These are phyloP conservation scores for Diaporthe humulicola DNA, from an alignment of 2,329 filamentous ascomycete genomes.

Conservation along the genomic window DNA sequence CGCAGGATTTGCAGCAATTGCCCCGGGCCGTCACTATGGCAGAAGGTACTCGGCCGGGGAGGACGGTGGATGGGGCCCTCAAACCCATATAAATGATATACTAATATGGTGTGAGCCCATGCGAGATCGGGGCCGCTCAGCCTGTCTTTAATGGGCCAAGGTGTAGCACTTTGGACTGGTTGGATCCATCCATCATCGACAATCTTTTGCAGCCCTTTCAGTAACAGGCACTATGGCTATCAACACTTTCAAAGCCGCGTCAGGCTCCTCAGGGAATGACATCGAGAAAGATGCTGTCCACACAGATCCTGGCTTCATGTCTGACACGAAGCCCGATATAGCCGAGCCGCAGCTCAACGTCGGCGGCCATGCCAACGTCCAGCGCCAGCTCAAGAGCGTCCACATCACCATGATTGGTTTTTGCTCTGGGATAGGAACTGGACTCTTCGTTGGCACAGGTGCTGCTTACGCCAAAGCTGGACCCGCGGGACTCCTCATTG, in stretches of 20 bases:
- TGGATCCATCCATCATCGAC: neutral
- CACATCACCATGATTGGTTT: slow-evolving; percentile 42
- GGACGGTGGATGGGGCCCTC: neutral
- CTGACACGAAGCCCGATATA: slow-evolving; percentile 34
- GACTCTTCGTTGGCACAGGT: slow-evolving; percentile 42
- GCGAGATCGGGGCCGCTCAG: slow-evolving; percentile 7
- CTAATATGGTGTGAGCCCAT: neutral
- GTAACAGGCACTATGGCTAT: slow-evolving; percentile 27
- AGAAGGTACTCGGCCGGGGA: neutral
- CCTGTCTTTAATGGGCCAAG: slow-evolving; percentile 15
- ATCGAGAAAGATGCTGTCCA: slow-evolving; percentile 38
- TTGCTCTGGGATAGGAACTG: slow-evolving; percentile 42
- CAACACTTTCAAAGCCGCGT: neutral
- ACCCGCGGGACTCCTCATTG: slow-evolving; percentile 39
- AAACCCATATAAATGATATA: neutral
- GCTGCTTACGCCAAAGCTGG: slow-evolving; percentile 40
- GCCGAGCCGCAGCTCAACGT: slow-evolving; percentile 39
- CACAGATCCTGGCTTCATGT: slow-evolving; percentile 36
- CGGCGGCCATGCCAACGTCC: slow-evolving; percentile 39
- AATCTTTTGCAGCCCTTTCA: neutral
- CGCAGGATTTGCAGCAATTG: slow-evolving; percentile 1
- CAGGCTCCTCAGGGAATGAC: slow-evolving; percentile 20
- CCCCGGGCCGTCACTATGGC: neutral
- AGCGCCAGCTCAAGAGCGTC: slow-evolving; percentile 38
- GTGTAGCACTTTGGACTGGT: neutral